Conservation (phyloP, 345 rosid genomes). For the Cardiospermum halicacabum region DNA sequence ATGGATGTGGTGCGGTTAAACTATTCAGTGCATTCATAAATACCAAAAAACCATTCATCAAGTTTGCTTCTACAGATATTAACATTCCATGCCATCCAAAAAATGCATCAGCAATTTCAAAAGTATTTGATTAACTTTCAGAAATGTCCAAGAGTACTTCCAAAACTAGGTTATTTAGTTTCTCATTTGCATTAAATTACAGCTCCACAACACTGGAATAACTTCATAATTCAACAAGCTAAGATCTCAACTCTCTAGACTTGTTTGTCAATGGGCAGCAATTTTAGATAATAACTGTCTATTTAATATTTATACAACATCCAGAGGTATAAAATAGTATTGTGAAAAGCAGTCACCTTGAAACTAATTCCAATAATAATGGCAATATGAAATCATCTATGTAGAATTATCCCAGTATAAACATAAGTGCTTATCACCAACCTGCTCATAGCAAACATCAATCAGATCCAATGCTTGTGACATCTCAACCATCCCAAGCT, state of each 20-base stretch:
- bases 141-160: neutral
- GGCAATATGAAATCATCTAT: neutral
- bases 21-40: neutral
- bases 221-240: neutral
- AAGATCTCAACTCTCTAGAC: neutral
- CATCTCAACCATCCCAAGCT: constrained; percentile 99
- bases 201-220: neutral
- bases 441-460: constrained; percentile 87
- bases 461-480: constrained; percentile 84
- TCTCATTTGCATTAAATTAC: neutral
- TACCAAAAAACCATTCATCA: too few species aligned
- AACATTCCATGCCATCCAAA: neutral
- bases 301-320: too few species aligned
- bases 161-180: neutral
- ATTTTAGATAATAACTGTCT: too few species aligned
- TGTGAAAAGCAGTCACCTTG: neutral
- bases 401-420: neutral
- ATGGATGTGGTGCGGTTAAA: neutral
- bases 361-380: neutral
- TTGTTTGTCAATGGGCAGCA: too few species aligned
- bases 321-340: neutral
- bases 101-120: neutral
- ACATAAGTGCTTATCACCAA: constrained; percentile 16
- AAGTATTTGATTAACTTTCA: neutral
- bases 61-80: neutral